Percentiles rank a stretch among this genome's conserved stretches.
These are phyloP conservation scores for Torulaspora pretoriensis DNA, from an alignment of 1,139 yeast species.

Conservation along the genomic window DNA sequence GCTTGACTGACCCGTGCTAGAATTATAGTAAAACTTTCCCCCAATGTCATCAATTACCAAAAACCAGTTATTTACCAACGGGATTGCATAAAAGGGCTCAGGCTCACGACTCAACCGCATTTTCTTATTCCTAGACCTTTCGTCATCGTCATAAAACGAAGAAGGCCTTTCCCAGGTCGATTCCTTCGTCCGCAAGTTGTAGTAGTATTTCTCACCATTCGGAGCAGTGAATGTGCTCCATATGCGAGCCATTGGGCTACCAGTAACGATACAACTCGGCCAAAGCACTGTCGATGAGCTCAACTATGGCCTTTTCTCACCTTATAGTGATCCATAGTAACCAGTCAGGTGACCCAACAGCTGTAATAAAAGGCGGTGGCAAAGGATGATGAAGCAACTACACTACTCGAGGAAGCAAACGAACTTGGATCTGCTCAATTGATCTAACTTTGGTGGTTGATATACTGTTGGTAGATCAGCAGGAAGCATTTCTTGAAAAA, in stretches of 20 bases:
- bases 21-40: conserved; percentile 43
- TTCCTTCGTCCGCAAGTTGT: conserved; percentile 58
- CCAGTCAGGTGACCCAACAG: not conserved
- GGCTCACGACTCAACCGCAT: conserved; percentile 3
- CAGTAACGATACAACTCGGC: not conserved
- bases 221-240: conserved; percentile 70
- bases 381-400: conserved; percentile 7
- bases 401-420: not conserved
- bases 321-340: not conserved
- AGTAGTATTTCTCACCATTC: conserved; percentile 69
- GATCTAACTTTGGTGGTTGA: not conserved
- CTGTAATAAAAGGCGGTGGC: conserved; percentile 12
- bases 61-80: conserved; percentile 38
- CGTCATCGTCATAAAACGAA: conserved; percentile 28
- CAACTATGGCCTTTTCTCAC: not conserved
- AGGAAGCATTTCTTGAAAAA: not conserved
- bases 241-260: conserved; percentile 10
- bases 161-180: conserved; percentile 82
- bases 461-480: not conserved
- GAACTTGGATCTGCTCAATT: not conserved
- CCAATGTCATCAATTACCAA: conserved; percentile 45
- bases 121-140: not conserved
- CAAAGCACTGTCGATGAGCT: not conserved
- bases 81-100: conserved; percentile 20
- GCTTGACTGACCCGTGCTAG: conserved; percentile 32